A percentile compares a stretch with the other conserved stretches of the same genome.
phyloP scores from a whole-genome alignment of 1,284 basidiomycete genomes.

The Papiliotrema terrestris region DNA sequence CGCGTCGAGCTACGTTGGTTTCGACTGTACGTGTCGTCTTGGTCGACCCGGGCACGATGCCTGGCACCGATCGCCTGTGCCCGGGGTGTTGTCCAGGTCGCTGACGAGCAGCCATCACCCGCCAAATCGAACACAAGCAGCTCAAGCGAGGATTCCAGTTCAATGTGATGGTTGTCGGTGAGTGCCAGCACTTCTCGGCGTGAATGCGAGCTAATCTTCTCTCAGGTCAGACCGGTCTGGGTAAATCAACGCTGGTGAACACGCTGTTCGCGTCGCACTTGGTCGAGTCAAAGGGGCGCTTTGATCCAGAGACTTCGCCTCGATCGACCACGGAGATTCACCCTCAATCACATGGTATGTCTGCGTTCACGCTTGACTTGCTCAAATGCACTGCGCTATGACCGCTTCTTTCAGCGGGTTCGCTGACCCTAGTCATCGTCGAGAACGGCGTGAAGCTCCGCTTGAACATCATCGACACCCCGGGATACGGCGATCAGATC shows the following conservation, averaged over 20 bases:
- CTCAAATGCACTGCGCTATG: no score
- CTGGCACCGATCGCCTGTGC: neutral
- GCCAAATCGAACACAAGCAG: conserved; percentile 98
- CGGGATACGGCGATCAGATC: conserved; percentile 96
- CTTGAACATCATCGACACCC: conserved; percentile 98
- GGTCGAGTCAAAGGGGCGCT: conserved; percentile 93
- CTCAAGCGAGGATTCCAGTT: conserved; percentile 99
- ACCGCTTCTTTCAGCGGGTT: no score
- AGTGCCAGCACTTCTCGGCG: conserved; percentile 31
- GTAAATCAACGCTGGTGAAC: conserved; percentile 98
- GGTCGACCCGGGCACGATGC: neutral
- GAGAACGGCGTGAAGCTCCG: conserved; percentile 94
- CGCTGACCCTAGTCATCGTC: conserved; percentile 66
- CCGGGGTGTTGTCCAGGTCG: neutral
- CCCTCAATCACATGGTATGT: conserved; percentile 86
- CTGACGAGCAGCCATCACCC: conserved; percentile 64
- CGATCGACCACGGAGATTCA: conserved; percentile 96
- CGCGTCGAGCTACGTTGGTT: conserved; percentile 84
- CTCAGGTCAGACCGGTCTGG: conserved; percentile 92
- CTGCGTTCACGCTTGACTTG: no score
- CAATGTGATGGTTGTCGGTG: conserved; percentile 93
- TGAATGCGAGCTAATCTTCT: conserved; percentile 5
- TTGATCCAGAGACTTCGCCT: conserved; percentile 79
- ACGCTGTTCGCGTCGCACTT: conserved; percentile 98
- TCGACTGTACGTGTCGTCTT: conserved; percentile 59